phyloP scores from a whole-genome alignment of 164 flowering plant genomes.

The Buxus sempervirens region DNA sequence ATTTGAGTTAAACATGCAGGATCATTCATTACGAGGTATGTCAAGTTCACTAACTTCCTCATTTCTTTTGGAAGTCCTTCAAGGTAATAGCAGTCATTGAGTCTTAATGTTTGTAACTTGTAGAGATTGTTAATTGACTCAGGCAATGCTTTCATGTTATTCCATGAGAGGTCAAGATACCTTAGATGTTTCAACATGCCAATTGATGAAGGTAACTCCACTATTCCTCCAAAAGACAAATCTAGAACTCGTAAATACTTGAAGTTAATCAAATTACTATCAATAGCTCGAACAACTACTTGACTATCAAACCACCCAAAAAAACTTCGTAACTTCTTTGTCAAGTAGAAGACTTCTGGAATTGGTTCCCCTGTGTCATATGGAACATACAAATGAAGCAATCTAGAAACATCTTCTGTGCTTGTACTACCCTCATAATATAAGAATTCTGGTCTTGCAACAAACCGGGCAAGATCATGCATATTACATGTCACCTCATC shows the following conservation, averaged over 20 bases:
- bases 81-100: not conserved
- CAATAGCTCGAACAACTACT: not conserved
- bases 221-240: not conserved
- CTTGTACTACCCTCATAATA: not conserved
- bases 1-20: not conserved
- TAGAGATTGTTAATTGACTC: slow-evolving; percentile 4
- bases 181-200: slow-evolving; percentile 4
- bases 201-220: not conserved
- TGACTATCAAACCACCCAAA: too few relatives aligned
- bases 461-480: slow-evolving; percentile 11
- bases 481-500: not conserved
- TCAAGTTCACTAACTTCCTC: slow-evolving; percentile 10
- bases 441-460: not conserved
- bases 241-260: not conserved
- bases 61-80: slow-evolving; percentile 16
- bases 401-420: not conserved
- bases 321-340: not conserved
- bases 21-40: slow-evolving; percentile 2
- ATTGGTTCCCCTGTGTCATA: not conserved
- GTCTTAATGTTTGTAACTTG: slow-evolving; percentile 7
- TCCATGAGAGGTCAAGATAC: slow-evolving; percentile 3
- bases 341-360: not conserved
- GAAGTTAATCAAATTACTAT: not conserved
- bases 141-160: slow-evolving; percentile 3
- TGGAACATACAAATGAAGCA: not conserved